Conservation (phyloP, 2,329 filamentous ascomycete species). For the Claviceps lovelessii region DNA sequence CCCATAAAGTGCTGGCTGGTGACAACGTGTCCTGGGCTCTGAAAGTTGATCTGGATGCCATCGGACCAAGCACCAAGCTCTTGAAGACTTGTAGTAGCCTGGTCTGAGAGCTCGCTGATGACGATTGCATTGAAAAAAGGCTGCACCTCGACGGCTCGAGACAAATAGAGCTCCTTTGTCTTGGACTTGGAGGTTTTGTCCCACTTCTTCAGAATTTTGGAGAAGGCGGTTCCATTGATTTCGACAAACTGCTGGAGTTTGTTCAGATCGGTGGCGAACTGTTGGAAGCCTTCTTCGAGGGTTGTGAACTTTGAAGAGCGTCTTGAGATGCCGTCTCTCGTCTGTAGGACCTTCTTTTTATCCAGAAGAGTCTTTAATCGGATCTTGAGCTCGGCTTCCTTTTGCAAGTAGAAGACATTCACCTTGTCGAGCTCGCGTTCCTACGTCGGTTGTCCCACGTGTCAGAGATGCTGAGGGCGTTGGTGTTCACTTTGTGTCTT, state of each 20-base stretch:
- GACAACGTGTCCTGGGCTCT: conserved; percentile 47
- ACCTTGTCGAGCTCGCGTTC: conserved; percentile 97
- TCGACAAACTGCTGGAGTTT: conserved; percentile 98
- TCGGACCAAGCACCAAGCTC: conserved; percentile 96
- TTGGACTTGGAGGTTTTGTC: conserved; percentile 99
- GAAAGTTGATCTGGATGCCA: conserved; percentile 81
- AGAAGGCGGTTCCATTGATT: conserved; percentile 94
- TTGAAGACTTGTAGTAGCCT: conserved; percentile 88
- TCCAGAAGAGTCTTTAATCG: conserved; percentile 83
- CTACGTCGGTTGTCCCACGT: conserved; percentile 28
- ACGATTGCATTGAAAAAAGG: conserved; percentile 97
- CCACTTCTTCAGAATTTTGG: conserved; percentile 99
- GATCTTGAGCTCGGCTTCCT: conserved; percentile 95
- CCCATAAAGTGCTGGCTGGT: conserved; percentile 52
- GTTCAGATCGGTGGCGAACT: conserved; percentile 92
- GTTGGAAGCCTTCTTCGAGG: conserved; percentile 89
- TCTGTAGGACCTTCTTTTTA: conserved; percentile 85
- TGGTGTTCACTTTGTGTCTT: neutral
- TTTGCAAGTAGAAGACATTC: conserved; percentile 94
- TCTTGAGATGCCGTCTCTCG: conserved; percentile 65
- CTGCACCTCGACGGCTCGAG: conserved; percentile 89
- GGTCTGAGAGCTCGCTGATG: conserved; percentile 90
- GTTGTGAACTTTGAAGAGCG: conserved; percentile 88
- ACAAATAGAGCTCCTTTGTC: conserved; percentile 94
- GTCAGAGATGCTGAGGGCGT: conserved; percentile 1